phyloP scores from a whole-genome alignment of 306 rosid genomes.

The Vigna unguiculata region DNA sequence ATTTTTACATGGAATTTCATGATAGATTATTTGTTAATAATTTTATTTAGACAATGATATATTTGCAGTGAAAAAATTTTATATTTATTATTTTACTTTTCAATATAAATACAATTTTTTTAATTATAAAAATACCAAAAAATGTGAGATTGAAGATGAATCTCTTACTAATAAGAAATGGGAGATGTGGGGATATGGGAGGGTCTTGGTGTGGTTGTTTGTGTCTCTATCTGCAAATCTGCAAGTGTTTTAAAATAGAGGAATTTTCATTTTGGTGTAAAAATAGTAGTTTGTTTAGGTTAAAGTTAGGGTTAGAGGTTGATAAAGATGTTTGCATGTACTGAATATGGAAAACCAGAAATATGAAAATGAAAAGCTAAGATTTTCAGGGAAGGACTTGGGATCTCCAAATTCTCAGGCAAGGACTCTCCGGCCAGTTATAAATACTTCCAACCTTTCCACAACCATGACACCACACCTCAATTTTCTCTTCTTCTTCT shows the following conservation, averaged over 20 bases:
- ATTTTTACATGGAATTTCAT: too few species aligned
- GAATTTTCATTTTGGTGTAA: not conserved
- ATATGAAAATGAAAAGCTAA: constrained; percentile 33
- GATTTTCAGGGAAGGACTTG: constrained; percentile 77
- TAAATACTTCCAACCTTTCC: constrained; percentile 55
- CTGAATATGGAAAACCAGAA: not conserved
- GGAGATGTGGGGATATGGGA: too few species aligned
- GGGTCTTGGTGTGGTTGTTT: too few species aligned
- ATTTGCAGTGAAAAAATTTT: too few species aligned
- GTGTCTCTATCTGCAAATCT: too few species aligned
- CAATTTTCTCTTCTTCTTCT: not conserved
- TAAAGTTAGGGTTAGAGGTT: not conserved
- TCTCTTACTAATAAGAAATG: too few species aligned
- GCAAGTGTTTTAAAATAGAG: not conserved
- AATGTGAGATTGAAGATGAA: too few species aligned
- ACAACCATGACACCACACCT: constrained; percentile 30
- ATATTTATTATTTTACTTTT: too few species aligned
- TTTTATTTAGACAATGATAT: too few species aligned
- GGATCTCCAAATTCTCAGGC: constrained; percentile 73
- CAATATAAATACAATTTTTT: too few species aligned
- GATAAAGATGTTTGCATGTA: constrained; percentile 29
- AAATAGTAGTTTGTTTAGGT: constrained; percentile 30
- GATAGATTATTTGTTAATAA: too few species aligned
- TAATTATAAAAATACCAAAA: too few species aligned
- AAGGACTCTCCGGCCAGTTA: constrained; percentile 89